Evolutionary conservation across 257 asterid species (phyloP), one percentile per base, ranked within the genome.

Genomic region (Scutellaria baicalensis): DNA sequence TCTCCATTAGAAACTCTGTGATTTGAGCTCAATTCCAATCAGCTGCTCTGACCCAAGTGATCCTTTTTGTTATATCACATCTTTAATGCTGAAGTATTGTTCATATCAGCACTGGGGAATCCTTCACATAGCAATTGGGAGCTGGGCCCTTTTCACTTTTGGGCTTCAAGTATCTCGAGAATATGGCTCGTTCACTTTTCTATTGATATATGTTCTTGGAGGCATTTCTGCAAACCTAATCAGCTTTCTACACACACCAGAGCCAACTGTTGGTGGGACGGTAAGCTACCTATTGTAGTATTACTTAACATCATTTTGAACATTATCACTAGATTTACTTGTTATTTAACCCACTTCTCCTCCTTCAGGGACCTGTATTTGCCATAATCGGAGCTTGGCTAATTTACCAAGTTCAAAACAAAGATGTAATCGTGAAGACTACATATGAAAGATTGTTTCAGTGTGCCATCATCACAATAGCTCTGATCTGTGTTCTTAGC

Each of bases 331-430:
- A 55, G 33, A 47, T 59, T 16, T 16, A 39, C 54, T 49, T 63
- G 6, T 21, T 44, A 47, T 23, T 52, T 59, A 63, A 64, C 59
- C 66, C 8, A 60, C n/a, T 61, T 64, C 17, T 68, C 38, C 76
- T 51, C 64, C 16, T 55, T 57, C 76, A 89, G 95, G 97, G 87
- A 55, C 97, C 97, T 1, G 82, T 72, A 20, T 91, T 91, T 82
- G 96, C 95, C 62, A 23, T 91, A 48, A 84, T 89, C 20, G 97
- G 96, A 48, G 96, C 97, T 51, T 91, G 92, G 95, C 87, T 91
- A 36, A 75, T 84, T 47, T 82, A 84, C 78, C 91, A 85, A 75
- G 65, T 81, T 59, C 97, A 80, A 60, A 85, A 83, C 84, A 81
- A 83, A 73, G 95, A 73, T 68, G 66, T 77, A 8, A 50, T 73